These are phyloP conservation scores for Blastobotrys petasosporus DNA, from an alignment of 1,139 yeast species.

Conservation along the genomic window DNA sequence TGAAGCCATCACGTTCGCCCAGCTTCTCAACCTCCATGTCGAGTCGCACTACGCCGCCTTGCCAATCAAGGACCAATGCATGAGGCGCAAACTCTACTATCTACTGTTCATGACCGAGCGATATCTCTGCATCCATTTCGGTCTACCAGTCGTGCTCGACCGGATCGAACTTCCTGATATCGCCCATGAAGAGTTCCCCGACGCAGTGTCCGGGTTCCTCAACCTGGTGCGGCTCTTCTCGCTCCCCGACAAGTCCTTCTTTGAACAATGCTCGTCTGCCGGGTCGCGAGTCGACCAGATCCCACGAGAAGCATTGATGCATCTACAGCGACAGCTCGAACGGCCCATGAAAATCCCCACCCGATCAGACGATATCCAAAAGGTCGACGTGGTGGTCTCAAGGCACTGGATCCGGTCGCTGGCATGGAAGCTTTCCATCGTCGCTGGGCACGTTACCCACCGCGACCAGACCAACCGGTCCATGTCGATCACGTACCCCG, in stretches of 20 bases:
- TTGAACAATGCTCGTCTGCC: slow-evolving; percentile 15
- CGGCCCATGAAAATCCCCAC: slow-evolving; percentile 8
- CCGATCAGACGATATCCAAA: slow-evolving; percentile 12
- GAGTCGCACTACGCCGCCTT: slow-evolving; percentile 14
- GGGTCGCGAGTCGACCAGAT: not conserved
- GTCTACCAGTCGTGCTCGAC: slow-evolving; percentile 16
- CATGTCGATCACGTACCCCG: slow-evolving; percentile 14
- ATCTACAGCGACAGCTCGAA: slow-evolving; percentile 13
- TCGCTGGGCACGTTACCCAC: slow-evolving; percentile 14
- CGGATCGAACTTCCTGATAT: slow-evolving; percentile 13
- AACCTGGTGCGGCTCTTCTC: slow-evolving; percentile 16
- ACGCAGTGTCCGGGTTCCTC: slow-evolving; percentile 13
- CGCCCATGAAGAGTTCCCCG: slow-evolving; percentile 12
- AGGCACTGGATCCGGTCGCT: slow-evolving; percentile 18
- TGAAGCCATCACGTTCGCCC: slow-evolving; percentile 22
- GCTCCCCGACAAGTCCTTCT: slow-evolving; percentile 15
- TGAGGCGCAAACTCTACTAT: slow-evolving; percentile 13
- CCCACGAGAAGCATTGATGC: slow-evolving; percentile 5
- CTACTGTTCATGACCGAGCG: slow-evolving; percentile 18
- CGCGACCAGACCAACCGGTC: slow-evolving; percentile 2
- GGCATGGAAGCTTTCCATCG: slow-evolving; percentile 16
- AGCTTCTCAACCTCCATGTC: slow-evolving; percentile 16
- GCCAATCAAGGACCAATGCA: slow-evolving; percentile 13
- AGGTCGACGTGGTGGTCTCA: slow-evolving; percentile 17
- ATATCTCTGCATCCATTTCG: slow-evolving; percentile 16